These are phyloP conservation scores for Microstegium vimineum DNA, from an alignment of 176 grass and related monocot genomes.

Conservation along the genomic window DNA sequence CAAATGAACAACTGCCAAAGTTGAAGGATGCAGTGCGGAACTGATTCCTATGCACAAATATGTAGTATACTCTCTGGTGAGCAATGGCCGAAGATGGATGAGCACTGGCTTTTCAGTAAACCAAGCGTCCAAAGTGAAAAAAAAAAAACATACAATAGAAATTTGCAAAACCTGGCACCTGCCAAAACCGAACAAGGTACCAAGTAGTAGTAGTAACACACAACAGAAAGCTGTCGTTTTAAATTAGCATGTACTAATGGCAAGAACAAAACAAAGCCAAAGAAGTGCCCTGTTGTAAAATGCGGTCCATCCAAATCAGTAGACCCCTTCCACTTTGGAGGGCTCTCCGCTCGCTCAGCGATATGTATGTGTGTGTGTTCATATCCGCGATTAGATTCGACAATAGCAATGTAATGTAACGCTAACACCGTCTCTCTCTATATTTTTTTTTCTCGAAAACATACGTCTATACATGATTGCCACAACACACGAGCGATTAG, in stretches of 20 bases:
- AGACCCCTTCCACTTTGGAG: conserved; percentile 7
- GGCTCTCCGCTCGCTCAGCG: not conserved
- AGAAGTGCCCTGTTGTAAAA: not conserved
- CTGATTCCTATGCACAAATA: not conserved
- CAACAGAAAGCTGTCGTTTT: not conserved
- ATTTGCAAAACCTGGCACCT: not conserved
- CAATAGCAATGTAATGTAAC: not conserved
- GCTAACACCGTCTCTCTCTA: no score
- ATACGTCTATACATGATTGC: conserved; percentile 1
- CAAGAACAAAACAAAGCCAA: not conserved
- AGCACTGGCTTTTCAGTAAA: not conserved
- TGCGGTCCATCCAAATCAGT: not conserved
- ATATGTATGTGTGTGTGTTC: not conserved
- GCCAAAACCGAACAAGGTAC: not conserved
- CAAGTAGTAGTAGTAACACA: not conserved
- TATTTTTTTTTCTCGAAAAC: no score
- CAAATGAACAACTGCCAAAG: not conserved
- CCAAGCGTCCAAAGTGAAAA: not conserved
- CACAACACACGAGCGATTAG: not conserved
- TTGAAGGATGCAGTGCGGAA: not conserved
- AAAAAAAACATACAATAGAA: no score
- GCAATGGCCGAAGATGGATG: not conserved
- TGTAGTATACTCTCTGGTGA: not conserved
- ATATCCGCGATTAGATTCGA: not conserved
- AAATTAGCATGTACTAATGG: not conserved